Conservation (phyloP, 1,284 basidiomycete genomes). For the Rhizoctonia solani region DNA sequence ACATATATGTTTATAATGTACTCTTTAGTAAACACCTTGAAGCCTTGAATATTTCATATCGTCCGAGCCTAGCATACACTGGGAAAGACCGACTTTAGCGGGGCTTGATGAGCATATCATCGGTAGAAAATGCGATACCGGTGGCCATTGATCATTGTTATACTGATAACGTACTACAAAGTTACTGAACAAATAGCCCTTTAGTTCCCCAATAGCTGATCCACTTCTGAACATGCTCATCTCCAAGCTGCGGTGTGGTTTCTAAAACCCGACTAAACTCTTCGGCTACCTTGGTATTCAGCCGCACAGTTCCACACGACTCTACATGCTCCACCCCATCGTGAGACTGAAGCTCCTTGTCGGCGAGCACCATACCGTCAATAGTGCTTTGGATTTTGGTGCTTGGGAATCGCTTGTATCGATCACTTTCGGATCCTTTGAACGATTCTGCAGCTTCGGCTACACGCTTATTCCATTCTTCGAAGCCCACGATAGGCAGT, state of each 20-base stretch:
- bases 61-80: no score
- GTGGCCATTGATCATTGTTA: no score
- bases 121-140: no score
- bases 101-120: no score
- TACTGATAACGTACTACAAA: not conserved
- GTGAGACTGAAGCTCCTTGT: no score
- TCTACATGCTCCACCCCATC: not conserved
- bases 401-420: slow-evolving; percentile 1
- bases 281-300: not conserved
- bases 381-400: not conserved
- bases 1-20: no score
- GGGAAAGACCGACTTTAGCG: no score
- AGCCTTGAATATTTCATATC: no score
- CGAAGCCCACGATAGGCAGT: slow-evolving; percentile 43
- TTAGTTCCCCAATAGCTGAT: not conserved
- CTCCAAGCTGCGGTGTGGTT: not conserved
- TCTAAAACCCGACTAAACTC: not conserved
- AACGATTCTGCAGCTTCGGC: not conserved
- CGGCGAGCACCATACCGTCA: not conserved
- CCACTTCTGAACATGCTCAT: not conserved
- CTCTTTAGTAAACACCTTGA: no score
- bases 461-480: slow-evolving; percentile 41
- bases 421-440: not conserved
- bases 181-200: not conserved
- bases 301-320: not conserved